A percentile compares a stretch with the other conserved stretches of the same genome.
phyloP scores from a whole-genome alignment of 345 rosid genomes.

The Erysimum cheiranthoides region DNA sequence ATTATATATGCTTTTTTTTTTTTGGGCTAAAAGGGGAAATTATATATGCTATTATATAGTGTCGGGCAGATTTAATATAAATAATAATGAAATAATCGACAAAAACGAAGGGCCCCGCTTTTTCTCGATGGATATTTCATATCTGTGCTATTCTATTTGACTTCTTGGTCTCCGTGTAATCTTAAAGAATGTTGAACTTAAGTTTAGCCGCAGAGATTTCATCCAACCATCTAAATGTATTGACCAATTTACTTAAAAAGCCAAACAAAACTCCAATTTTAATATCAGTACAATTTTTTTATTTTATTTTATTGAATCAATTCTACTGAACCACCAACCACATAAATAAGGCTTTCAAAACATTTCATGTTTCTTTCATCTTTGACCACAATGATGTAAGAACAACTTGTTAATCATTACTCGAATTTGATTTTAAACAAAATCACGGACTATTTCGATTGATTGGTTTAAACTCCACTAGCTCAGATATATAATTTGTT shows the following conservation, averaged over 20 bases:
- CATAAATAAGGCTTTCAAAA: conserved; percentile 1
- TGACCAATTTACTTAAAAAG: background rate
- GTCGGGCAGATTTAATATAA: too few species aligned
- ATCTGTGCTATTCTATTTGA: conserved; percentile 17
- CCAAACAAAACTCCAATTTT: background rate
- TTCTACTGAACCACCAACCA: conserved; percentile 35
- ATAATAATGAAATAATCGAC: background rate
- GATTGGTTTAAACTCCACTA: conserved; percentile 25
- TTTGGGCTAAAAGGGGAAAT: too few species aligned
- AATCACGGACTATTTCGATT: conserved; percentile 38
- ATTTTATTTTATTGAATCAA: background rate
- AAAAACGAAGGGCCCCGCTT: conserved; percentile 9
- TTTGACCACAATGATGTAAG: conserved; percentile 35
- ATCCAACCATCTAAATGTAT: conserved; percentile 27
- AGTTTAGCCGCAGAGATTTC: conserved; percentile 21
- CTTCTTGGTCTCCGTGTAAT: conserved; percentile 27
- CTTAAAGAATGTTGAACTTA: conserved; percentile 19
- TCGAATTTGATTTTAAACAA: conserved; percentile 14
- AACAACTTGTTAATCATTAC: conserved; percentile 36
- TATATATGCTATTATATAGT: too few species aligned
- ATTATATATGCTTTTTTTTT: too few species aligned
- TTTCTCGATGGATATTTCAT: background rate
- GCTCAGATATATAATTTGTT: background rate
- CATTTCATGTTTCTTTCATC: conserved; percentile 31
- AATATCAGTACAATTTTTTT: background rate